Evolutionary conservation across 2,329 filamentous ascomycete species (phyloP), one percentile per base, ranked within the genome.

Genomic region (Aspergillus chevalieri): DNA sequence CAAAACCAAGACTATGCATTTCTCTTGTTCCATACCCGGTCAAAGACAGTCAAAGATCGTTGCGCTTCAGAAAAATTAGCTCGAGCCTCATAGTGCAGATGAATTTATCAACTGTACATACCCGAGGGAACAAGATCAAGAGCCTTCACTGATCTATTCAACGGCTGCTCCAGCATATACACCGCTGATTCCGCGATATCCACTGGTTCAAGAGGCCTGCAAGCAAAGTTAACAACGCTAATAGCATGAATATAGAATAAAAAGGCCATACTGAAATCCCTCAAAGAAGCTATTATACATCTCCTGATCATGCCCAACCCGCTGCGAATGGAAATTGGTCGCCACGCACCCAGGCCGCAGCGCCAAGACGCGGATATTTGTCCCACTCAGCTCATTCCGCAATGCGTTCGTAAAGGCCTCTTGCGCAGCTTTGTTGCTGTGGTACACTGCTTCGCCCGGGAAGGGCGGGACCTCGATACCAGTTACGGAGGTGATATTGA

Each of bases 401-500:
- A 79, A 64, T 1, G 69, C 67, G 48, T 79, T 77, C 0, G 72
- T 74, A 52, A 80, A 78, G 0, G 62, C 76, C 48, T 79, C 75
- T 46, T 75, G 73, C 3, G 63, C 66, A 0, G 74, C 73, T 53
- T 77, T 78, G 52, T 64, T 71, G 4, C 74, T 66, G 50, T 78
- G 74, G 47, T 78, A 76, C 7, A 79, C 73, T 0, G 74, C 69
- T 53, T 78, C 76, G 10, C 76, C 75, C 0, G 71, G 63, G 46
- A 78, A 78, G 0, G 75, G 76, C 0, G 75, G 76, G 0, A 70
- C 69, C 50, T 78, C 75, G 0, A 78, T 61, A 0, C 65, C 75
- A 0, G 76, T 78, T 0, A 69, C 67, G 0, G 71, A 75, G 0
- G 76, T 75, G 10, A 78, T 60, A 52, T 78, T 78, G 0, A 79